phyloP scores from a whole-genome alignment of 805 yeast genomes.

The Metschnikowia reukaufii region DNA sequence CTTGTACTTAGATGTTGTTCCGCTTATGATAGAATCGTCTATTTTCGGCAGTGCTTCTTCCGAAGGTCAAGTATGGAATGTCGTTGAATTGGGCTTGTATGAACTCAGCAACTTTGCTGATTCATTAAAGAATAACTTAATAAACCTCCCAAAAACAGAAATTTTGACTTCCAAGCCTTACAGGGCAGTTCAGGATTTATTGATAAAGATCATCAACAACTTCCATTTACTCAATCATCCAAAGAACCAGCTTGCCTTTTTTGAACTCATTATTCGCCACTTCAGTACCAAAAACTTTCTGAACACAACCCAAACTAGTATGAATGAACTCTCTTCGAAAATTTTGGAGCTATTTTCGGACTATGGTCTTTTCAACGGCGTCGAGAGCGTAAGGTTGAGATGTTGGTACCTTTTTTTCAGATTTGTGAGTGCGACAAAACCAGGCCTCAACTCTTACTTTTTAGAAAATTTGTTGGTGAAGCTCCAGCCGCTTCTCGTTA shows the following conservation, averaged over 20 bases:
- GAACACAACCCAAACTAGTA: constrained; percentile 34
- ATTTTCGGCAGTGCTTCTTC: constrained; percentile 16
- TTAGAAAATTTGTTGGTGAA: constrained; percentile 59
- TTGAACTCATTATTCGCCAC: constrained; percentile 83
- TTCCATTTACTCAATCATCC: constrained; percentile 60
- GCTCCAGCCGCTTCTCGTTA: constrained; percentile 60
- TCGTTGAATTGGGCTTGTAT: constrained; percentile 80
- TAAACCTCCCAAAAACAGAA: constrained; percentile 66
- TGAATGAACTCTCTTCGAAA: constrained; percentile 51
- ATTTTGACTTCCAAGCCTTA: constrained; percentile 66
- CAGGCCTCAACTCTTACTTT: constrained; percentile 49
- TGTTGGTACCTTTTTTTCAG: constrained; percentile 89
- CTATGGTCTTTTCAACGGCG: constrained; percentile 75
- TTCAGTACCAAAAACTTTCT: constrained; percentile 51
- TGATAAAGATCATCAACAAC: constrained; percentile 50
- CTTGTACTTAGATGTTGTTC: constrained; percentile 58
- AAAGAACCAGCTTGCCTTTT: constrained; percentile 74
- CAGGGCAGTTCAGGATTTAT: constrained; percentile 58
- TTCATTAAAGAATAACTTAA: constrained; percentile 71
- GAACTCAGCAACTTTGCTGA: constrained; percentile 81
- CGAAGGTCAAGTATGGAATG: constrained; percentile 32
- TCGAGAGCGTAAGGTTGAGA: constrained; percentile 74
- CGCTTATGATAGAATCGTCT: constrained; percentile 51
- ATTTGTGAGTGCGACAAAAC: constrained; percentile 75
- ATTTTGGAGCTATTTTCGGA: constrained; percentile 77